A percentile compares a stretch with the other conserved stretches of the same genome.
Evolutionary conservation across 495 filamentous ascomycete genomes (phyloP).

Genomic region (Platismatia glauca): DNA sequence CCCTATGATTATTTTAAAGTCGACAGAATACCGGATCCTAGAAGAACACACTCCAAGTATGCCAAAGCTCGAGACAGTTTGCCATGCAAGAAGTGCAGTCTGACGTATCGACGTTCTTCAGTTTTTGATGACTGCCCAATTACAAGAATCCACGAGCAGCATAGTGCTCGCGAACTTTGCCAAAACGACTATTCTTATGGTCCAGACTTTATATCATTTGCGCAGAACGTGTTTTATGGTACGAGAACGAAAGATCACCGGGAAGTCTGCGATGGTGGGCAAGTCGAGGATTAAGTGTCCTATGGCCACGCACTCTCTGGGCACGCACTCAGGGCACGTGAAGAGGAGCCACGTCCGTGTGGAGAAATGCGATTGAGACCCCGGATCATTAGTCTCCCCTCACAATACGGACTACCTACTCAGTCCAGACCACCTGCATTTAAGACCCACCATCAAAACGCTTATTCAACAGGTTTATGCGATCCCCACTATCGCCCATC

Average conservation of each 20-base stretch:
- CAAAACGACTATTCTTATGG: background rate
- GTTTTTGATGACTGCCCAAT: background rate
- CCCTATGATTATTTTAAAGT: background rate
- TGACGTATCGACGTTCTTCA: background rate
- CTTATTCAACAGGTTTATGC: too few relatives aligned
- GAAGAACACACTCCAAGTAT: background rate
- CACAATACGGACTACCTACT: background rate
- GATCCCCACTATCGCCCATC: too few relatives aligned
- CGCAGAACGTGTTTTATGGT: slow-evolving; percentile 7
- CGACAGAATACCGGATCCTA: background rate
- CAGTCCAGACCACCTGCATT: background rate
- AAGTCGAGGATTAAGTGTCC: background rate
- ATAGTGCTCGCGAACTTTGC: slow-evolving; percentile 8
- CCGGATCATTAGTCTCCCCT: background rate
- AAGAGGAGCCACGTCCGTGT: background rate
- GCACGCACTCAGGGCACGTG: background rate
- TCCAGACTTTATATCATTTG: slow-evolving; percentile 5
- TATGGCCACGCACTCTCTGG: background rate
- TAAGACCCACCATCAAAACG: too few relatives aligned
- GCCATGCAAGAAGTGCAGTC: background rate
- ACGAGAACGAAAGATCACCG: background rate
- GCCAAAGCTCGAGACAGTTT: background rate
- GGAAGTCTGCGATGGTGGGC: background rate
- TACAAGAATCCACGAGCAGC: background rate
- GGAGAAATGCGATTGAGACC: background rate